Percentiles rank a stretch among this genome's conserved stretches.
Conservation (phyloP, 73 alveolate genomes). For the Tetrahymena borealis region DNA sequence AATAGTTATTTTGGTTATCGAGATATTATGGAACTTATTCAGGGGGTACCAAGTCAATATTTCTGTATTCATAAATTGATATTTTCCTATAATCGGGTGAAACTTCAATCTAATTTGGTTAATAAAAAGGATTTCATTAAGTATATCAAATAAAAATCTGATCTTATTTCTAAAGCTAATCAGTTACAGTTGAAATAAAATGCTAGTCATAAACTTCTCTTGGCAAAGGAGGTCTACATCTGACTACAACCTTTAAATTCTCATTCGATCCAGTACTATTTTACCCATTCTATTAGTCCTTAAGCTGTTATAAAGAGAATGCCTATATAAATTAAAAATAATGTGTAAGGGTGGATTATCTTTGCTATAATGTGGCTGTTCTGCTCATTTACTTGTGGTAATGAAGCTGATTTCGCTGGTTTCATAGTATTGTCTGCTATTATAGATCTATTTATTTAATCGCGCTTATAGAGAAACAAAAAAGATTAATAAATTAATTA, state of each 20-base stretch:
- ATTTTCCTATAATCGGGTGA: constrained; percentile 54
- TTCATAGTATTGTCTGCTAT: too few relatives aligned
- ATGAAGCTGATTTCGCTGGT: background rate
- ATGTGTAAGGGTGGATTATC: too few relatives aligned
- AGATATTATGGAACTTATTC: constrained; percentile 57
- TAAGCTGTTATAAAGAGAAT: background rate
- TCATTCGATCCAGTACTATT: constrained; percentile 28
- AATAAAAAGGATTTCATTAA: too few relatives aligned
- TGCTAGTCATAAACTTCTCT: constrained; percentile 61
- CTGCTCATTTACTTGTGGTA: background rate
- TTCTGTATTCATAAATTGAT: constrained; percentile 66
- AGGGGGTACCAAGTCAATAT: constrained; percentile 54
- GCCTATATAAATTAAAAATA: background rate
- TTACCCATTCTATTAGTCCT: background rate
- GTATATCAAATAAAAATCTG: too few relatives aligned
- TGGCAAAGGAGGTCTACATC: constrained; percentile 78
- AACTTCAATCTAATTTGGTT: constrained; percentile 26
- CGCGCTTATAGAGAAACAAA: background rate
- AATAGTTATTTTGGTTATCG: constrained; percentile 49
- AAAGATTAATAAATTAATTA: background rate
- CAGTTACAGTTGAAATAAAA: constrained; percentile 62
- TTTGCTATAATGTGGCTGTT: too few relatives aligned
- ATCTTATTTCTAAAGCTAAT: too few relatives aligned
- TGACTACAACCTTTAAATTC: constrained; percentile 64
- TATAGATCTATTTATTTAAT: background rate